Base-by-base conservation (phyloP, 208 protist genomes). In the Trichomonas tenax region DNA sequence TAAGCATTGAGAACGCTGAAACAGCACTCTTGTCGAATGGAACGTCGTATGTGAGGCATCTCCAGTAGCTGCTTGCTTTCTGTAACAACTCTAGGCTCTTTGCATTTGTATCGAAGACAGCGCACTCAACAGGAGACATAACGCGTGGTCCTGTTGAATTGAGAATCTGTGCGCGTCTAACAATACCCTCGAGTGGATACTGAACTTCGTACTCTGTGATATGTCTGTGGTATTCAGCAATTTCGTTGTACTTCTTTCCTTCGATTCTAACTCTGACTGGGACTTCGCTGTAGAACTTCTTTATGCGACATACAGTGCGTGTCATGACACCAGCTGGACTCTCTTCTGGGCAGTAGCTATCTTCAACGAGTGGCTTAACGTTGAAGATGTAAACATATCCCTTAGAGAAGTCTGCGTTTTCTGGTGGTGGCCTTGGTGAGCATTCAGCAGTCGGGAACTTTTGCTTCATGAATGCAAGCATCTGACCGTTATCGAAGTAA, bases 221-320 rank as follows among this genome's bases (percentile, higher is more conserved):
- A 36, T 93, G 40, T 51, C 86, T 41, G 45, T 93, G 86, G 40
- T 44, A 93, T 93, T 93, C 86, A 51, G 86, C 86, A 36, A 93
- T 48, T 51, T 93, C 86, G 44, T 51, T 51, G 44, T 93, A 93
- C n/a, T 93, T 93, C 40, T n/a, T n/a, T 15, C 34, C 81, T 51
- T 51, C 86, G 11, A 41, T 23, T 51, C 38, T 48, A 17, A 51
- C 44, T 58, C 86, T 23, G 36, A 93, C n/a, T 21, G 86, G 86
- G 10, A 44, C n/a, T 93, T 93, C 44, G n/a, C 86, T 93, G 45
- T 51, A 93, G 45, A 93, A 93, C 40, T 51, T 38, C 26, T 48
- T 0, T 26, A 93, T 93, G 11, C 31, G 8, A 15, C 86, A 93
- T 15, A 23, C 11, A 38, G 40, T 93, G 44, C 44, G 44, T 9